Evolutionary conservation across 176 grass and related monocot genomes (phyloP).

Genomic region (Zoysia japonica): DNA sequence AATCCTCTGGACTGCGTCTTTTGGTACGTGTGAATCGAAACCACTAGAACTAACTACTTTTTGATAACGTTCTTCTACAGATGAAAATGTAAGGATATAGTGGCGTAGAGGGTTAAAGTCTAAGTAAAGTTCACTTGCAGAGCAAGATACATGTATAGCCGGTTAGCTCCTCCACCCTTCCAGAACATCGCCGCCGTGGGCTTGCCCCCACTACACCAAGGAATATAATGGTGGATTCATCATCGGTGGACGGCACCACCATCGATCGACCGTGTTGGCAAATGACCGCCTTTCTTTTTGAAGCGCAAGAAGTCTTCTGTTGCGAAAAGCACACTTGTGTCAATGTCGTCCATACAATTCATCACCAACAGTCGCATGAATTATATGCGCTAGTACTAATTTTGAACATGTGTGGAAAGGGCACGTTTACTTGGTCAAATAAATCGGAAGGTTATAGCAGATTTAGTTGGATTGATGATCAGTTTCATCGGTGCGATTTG

Average conservation of each 20-base stretch:
- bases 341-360: conserved; percentile 30
- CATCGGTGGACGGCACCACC: conserved; percentile 40
- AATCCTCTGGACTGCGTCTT: background rate
- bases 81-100: background rate
- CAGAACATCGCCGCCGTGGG: conserved; percentile 27
- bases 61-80: background rate
- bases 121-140: background rate
- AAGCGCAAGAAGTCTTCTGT: background rate
- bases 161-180: conserved; percentile 8
- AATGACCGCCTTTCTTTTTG: conserved; percentile 35
- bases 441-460: background rate
- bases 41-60: background rate
- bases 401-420: background rate
- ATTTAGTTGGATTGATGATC: background rate
- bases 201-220: conserved; percentile 35
- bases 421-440: background rate
- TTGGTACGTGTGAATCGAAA: background rate
- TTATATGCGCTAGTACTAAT: background rate
- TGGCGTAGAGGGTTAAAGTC: background rate
- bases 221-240: conserved; percentile 15
- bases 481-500: background rate
- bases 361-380: background rate
- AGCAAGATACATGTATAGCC: background rate
- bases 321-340: conserved; percentile 10
- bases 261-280: conserved; percentile 14